Evolutionary conservation across 495 filamentous ascomycete species (phyloP).

Genomic region (Trichoderma orchidacearum): DNA sequence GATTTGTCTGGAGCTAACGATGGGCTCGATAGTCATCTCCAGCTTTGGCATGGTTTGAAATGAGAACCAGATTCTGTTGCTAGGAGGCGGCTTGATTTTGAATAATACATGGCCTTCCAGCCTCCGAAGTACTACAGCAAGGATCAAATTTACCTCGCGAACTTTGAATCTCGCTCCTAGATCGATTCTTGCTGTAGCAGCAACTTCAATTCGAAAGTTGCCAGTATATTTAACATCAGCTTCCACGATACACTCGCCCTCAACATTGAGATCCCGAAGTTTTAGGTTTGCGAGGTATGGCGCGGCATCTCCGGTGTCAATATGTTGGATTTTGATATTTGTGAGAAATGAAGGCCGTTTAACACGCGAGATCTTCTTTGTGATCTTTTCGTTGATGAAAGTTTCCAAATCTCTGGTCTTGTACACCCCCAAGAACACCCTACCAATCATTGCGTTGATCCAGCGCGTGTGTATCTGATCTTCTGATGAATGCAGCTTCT

Average conservation of each 20-base stretch:
- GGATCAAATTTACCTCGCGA: slow-evolving; percentile 75
- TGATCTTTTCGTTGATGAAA: slow-evolving; percentile 70
- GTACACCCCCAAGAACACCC: slow-evolving; percentile 78
- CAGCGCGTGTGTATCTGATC: slow-evolving; percentile 85
- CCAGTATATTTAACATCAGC: slow-evolving; percentile 80
- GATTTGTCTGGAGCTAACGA: slow-evolving; percentile 89
- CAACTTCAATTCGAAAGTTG: slow-evolving; percentile 77
- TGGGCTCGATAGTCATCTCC: slow-evolving; percentile 82
- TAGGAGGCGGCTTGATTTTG: slow-evolving; percentile 86
- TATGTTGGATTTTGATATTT: slow-evolving; percentile 60
- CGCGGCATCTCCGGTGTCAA: slow-evolving; percentile 76
- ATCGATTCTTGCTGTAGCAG: slow-evolving; percentile 81
- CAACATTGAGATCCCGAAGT: slow-evolving; percentile 78
- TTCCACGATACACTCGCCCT: slow-evolving; percentile 77
- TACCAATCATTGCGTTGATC: slow-evolving; percentile 82
- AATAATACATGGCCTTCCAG: slow-evolving; percentile 74
- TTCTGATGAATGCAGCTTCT: slow-evolving; percentile 81
- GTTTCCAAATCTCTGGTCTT: slow-evolving; percentile 70
- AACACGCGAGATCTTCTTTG: slow-evolving; percentile 90
- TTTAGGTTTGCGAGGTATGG: slow-evolving; percentile 82
- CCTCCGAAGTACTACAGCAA: slow-evolving; percentile 75
- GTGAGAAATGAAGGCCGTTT: slow-evolving; percentile 85
- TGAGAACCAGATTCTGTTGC: slow-evolving; percentile 87
- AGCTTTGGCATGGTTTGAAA: slow-evolving; percentile 88
- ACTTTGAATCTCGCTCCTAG: slow-evolving; percentile 79